Evolutionary conservation across 768 basidiomycete species (phyloP).

Genomic region (Termitomyces sp.): DNA sequence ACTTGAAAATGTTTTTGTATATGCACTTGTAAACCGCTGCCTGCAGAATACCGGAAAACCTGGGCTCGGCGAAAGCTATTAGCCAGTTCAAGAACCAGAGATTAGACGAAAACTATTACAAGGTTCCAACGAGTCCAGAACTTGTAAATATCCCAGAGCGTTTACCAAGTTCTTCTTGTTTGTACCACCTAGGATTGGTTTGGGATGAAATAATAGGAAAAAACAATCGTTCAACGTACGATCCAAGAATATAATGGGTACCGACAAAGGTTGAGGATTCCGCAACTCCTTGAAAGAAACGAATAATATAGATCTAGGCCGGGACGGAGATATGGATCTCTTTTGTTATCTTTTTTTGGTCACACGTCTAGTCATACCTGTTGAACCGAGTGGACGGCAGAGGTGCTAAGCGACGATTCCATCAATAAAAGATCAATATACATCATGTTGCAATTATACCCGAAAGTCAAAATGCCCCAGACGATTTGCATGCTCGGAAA

Average conservation of each 20-base stretch:
- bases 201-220: not conserved
- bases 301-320: slow-evolving; percentile 57
- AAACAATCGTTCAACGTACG: slow-evolving; percentile 34
- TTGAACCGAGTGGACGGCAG: slow-evolving; percentile 45
- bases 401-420: slow-evolving; percentile 35
- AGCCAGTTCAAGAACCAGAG: not conserved
- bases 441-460: slow-evolving; percentile 25
- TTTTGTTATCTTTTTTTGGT: not conserved
- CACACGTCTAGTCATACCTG: slow-evolving; percentile 40
- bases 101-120: slow-evolving; percentile 32
- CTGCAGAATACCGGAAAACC: slow-evolving; percentile 63
- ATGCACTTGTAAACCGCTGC: slow-evolving; percentile 58
- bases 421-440: not conserved
- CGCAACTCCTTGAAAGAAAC: slow-evolving; percentile 68
- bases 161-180: slow-evolving; percentile 61
- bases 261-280: slow-evolving; percentile 78
- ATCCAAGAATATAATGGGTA: slow-evolving; percentile 66
- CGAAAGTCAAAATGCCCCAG: slow-evolving; percentile 63
- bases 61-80: slow-evolving; percentile 15
- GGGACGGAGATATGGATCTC: not conserved
- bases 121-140: slow-evolving; percentile 53
- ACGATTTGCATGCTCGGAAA: slow-evolving; percentile 59
- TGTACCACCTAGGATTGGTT: slow-evolving; percentile 52
- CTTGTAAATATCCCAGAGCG: slow-evolving; percentile 69
- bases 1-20: slow-evolving; percentile 8